These are phyloP conservation scores for Coniella vitis DNA, from an alignment of 2,329 filamentous ascomycete genomes.

Conservation along the genomic window DNA sequence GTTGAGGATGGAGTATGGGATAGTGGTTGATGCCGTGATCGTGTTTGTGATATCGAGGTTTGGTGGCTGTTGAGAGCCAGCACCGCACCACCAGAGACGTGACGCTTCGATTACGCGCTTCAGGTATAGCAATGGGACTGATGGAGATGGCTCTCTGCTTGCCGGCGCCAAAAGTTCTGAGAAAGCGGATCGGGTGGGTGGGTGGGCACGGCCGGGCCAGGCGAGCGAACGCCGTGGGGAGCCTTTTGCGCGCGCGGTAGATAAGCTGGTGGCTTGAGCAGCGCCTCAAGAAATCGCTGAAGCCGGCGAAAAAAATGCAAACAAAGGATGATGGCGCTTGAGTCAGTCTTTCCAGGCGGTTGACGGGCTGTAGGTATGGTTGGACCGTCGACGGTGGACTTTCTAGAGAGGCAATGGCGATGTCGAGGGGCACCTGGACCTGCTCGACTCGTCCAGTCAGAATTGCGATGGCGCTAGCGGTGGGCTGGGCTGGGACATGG, in stretches of 20 bases:
- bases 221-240: background rate
- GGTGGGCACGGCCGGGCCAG: background rate
- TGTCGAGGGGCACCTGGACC: conserved; percentile 4
- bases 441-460: conserved; percentile 1
- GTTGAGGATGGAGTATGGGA: background rate
- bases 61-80: background rate
- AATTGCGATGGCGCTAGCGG: background rate
- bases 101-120: background rate
- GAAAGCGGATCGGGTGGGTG: background rate
- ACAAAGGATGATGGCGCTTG: background rate
- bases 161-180: conserved; percentile 4
- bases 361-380: too few relatives aligned
- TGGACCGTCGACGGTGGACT: background rate
- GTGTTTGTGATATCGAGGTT: background rate
- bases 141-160: conserved; percentile 5
- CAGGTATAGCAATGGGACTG: conserved; percentile 4
- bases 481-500: background rate
- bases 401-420: conserved; percentile 1
- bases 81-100: background rate
- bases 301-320: background rate
- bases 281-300: background rate
- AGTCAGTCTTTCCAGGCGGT: background rate
- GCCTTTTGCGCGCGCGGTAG: conserved; percentile 4
- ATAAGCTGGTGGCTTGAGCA: background rate
- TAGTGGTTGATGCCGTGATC: background rate